These are phyloP conservation scores for Eucalyptus tenuipes DNA, from an alignment of 345 rosid genomes.

Conservation along the genomic window DNA sequence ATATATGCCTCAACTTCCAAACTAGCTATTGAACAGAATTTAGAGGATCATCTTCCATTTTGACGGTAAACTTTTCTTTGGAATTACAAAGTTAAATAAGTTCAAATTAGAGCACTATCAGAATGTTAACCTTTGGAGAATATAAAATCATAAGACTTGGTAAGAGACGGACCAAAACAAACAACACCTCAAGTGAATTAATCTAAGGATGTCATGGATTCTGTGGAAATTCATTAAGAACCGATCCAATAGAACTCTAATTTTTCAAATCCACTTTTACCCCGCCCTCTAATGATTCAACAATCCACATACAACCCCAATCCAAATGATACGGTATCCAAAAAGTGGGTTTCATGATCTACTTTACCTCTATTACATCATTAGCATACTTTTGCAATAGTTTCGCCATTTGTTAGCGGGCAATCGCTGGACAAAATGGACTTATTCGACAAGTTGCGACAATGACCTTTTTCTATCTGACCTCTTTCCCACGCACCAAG, in stretches of 20 bases:
- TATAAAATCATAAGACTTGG: no score
- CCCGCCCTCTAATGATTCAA: neutral
- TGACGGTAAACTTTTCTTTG: no score
- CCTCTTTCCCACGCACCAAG: neutral
- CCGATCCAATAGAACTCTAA: no score
- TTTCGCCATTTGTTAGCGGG: neutral
- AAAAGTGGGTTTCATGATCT: neutral
- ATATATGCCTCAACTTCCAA: fast-evolving
- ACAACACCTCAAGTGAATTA: no score
- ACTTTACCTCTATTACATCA: neutral
- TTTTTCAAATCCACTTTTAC: neutral
- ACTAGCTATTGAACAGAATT: fast-evolving
- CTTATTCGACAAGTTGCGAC: neutral
- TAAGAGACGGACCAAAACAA: fast-evolving
- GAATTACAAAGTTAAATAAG: no score
- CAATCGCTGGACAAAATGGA: neutral
- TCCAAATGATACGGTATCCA: neutral
- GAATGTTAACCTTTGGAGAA: fast-evolving
- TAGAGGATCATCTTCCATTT: no score
- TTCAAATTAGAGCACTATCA: no score
- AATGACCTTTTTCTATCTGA: no score
- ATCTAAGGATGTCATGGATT: fast-evolving
- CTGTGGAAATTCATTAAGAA: neutral
- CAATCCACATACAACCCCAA: neutral
- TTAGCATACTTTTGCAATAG: neutral